Evolutionary conservation across 208 protist genomes (phyloP), one percentile per base, ranked within the genome.

Genomic region (Acanthamoeba healyi): DNA sequence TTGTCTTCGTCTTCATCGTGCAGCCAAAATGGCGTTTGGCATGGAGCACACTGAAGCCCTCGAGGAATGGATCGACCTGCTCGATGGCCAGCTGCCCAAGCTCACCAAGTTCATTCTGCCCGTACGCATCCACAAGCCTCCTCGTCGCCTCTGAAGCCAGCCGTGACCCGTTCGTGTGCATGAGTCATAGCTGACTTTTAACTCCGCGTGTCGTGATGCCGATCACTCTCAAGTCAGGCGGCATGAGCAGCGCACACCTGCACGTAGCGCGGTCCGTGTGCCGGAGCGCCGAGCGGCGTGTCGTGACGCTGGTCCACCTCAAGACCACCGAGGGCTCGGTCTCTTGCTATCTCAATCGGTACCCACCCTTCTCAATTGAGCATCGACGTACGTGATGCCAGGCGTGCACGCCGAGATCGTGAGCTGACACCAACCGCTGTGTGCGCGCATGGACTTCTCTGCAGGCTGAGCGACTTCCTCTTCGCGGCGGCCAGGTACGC

Each of bases 21-120:
- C 51, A 88, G 79, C 49, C 42, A 88, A 36, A 44, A 63, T 58
- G 79, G 44, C 79, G 2, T 88, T 88, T 42, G 79, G 51, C 26
- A 36, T 40, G 19, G 86, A 67, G 38, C n/a, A 92, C 61, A 72
- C 44, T 4, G 86, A 92, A 32, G 56, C 10, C 29, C 61, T 92
- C 3, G 86, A 92, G 56, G 56, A 54, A 34, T 92, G 86, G 86
- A 92, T 92, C 54, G 86, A 92, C 29, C 36, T 51, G 34, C 58
- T 92, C 26, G 86, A 92, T 26, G 42, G 40, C 2, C 86, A 65
- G 32, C 38, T 92, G 49, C 86, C 86, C 40, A 65, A 65, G 61
- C 58, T 92, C 49, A 92, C 49, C 36, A 92, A 92, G 40, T 92
- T 92, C 54, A 92, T 92, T 26, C 58, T 92, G 6, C 86, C 86